These are phyloP conservation scores for Beta vulgaris DNA, from an alignment of 148 eudicot species.

Conservation along the genomic window DNA sequence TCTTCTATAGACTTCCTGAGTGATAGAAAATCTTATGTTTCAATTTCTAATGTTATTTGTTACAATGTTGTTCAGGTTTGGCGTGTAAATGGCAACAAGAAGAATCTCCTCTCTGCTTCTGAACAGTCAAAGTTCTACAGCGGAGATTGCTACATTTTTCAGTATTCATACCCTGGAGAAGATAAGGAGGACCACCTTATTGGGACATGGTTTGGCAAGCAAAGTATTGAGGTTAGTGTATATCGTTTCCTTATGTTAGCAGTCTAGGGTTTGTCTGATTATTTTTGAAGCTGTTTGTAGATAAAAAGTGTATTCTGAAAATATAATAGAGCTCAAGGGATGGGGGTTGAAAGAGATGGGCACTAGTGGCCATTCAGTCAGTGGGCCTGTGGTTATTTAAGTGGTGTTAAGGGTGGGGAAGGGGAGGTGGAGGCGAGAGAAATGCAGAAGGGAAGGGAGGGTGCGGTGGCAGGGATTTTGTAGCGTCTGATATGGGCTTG, in stretches of 20 bases:
- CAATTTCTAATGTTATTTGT: constrained; percentile 9
- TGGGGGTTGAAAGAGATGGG: neutral
- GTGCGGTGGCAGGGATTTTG: neutral
- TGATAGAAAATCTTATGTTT: neutral
- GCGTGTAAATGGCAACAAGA: constrained; percentile 71
- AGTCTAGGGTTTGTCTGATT: neutral
- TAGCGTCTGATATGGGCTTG: neutral
- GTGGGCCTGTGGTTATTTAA: neutral
- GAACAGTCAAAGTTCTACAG: constrained; percentile 88
- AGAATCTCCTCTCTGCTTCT: constrained; percentile 64
- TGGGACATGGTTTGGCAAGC: constrained; percentile 95
- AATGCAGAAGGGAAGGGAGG: neutral
- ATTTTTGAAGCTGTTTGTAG: neutral
- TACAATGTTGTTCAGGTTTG: constrained; percentile 62
- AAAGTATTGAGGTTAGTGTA: constrained; percentile 70
- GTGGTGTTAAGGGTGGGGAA: neutral
- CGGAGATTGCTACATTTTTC: constrained; percentile 95
- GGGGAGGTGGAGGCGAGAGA: neutral
- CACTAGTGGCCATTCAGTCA: neutral
- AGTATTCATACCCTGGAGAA: constrained; percentile 84
- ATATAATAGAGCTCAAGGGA: neutral
- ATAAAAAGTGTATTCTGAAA: neutral
- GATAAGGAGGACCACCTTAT: constrained; percentile 82
- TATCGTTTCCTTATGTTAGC: neutral
- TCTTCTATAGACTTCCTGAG: neutral